These are phyloP conservation scores for Ambrosiella cleistominuta DNA, from an alignment of 2,329 filamentous ascomycete species.

Conservation along the genomic window DNA sequence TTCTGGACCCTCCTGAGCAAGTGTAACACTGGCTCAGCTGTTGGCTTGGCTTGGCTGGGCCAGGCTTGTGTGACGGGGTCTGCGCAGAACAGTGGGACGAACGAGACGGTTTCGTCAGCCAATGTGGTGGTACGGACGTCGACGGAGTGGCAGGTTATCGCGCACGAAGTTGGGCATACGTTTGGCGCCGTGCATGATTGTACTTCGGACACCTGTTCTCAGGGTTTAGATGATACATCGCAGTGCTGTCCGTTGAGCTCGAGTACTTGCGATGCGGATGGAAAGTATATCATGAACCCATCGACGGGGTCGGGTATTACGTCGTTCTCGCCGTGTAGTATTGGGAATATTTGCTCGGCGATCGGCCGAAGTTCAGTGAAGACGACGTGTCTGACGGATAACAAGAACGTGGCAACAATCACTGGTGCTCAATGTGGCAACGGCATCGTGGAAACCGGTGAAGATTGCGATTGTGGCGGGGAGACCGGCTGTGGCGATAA, in stretches of 20 bases:
- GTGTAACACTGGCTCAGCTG: slow-evolving; percentile 66
- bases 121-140: slow-evolving; percentile 77
- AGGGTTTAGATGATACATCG: slow-evolving; percentile 34
- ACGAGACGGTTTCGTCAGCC: slow-evolving; percentile 63
- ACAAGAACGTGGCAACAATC: slow-evolving; percentile 66
- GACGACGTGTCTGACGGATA: slow-evolving; percentile 62
- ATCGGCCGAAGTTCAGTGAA: slow-evolving; percentile 62
- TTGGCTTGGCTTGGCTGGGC: slow-evolving; percentile 84
- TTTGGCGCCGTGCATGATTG: slow-evolving; percentile 96
- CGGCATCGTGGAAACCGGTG: slow-evolving; percentile 84
- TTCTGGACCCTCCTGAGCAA: slow-evolving; percentile 84
- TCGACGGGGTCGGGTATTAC: slow-evolving; percentile 58
- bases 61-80: slow-evolving; percentile 56
- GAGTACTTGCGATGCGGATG: slow-evolving; percentile 53
- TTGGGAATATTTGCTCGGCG: slow-evolving; percentile 88
- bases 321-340: slow-evolving; percentile 68
- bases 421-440: slow-evolving; percentile 81
- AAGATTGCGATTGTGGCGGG: slow-evolving; percentile 93
- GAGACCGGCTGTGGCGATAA: slow-evolving; percentile 52
- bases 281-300: slow-evolving; percentile 90
- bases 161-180: slow-evolving; percentile 84
- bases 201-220: slow-evolving; percentile 44
- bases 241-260: slow-evolving; percentile 65
- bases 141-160: slow-evolving; percentile 88
- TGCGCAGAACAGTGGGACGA: slow-evolving; percentile 31